A percentile compares a stretch with the other conserved stretches of the same genome.
Evolutionary conservation across 208 protist genomes (phyloP).

Genomic region (Crithidia fasciculata): DNA sequence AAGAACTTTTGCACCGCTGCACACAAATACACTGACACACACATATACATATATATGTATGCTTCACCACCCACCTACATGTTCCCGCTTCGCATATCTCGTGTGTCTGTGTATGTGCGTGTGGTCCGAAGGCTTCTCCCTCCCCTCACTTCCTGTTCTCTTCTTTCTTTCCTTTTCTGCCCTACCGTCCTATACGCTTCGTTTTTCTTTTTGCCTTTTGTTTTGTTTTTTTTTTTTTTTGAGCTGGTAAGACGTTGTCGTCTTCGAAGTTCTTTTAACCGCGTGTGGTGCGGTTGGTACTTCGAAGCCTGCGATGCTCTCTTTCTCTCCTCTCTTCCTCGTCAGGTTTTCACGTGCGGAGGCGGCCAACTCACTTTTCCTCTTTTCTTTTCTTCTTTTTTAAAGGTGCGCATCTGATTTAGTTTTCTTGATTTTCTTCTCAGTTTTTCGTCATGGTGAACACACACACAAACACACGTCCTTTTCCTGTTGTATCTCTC

Average conservation of each 20-base stretch:
- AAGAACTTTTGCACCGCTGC: too few relatives aligned
- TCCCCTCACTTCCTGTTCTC: not conserved
- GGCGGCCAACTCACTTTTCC: not conserved
- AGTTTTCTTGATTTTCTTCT: not conserved
- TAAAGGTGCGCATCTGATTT: not conserved
- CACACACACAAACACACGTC: not conserved
- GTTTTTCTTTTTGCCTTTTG: not conserved
- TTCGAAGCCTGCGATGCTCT: too few relatives aligned
- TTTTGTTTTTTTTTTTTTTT: constrained; percentile 15
- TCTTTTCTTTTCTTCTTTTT: not conserved
- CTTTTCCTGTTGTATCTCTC: too few relatives aligned
- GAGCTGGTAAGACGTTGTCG: not conserved
- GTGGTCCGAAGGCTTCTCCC: not conserved
- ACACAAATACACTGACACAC: too few relatives aligned
- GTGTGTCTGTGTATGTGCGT: too few relatives aligned
- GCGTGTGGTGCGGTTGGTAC: too few relatives aligned
- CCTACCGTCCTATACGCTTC: not conserved
- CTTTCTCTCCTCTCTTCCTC: too few relatives aligned
- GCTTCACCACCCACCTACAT: too few relatives aligned
- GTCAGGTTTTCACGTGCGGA: too few relatives aligned
- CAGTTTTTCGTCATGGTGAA: not conserved
- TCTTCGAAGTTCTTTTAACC: not conserved
- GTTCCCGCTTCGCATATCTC: too few relatives aligned
- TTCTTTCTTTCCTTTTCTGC: not conserved
- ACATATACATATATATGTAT: too few relatives aligned